Percentiles rank a stretch among this genome's conserved stretches.
Conservation (phyloP, 2,329 filamentous ascomycete species). For the Endothia cerciana region DNA sequence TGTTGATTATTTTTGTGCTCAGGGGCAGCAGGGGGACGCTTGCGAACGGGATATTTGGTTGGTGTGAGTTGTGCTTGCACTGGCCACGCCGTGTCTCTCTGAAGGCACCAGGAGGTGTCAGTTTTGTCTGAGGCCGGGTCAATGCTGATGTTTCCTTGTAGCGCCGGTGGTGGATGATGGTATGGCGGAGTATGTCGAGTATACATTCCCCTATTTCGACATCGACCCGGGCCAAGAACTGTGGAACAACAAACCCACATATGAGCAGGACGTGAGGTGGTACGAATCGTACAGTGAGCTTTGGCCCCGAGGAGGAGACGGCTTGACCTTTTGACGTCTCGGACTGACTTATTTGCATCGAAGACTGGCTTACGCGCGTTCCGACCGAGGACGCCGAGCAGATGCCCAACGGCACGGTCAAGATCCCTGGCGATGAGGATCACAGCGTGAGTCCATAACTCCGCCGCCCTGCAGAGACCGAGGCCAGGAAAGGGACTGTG, state of each 20-base stretch:
- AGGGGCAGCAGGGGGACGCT: background rate
- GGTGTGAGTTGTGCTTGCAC: conserved; percentile 8
- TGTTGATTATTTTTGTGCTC: conserved; percentile 13
- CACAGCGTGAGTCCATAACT: background rate
- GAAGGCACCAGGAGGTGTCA: background rate
- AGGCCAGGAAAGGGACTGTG: background rate
- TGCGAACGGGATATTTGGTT: conserved; percentile 19
- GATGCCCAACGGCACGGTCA: conserved; percentile 15
- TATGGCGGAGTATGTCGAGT: conserved; percentile 16
- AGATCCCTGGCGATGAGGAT: conserved; percentile 16
- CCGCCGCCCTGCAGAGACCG: background rate
- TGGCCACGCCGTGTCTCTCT: background rate
- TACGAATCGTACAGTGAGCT: conserved; percentile 19
- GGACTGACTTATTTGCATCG: background rate
- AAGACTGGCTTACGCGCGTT: conserved; percentile 17
- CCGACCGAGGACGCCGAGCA: conserved; percentile 13
- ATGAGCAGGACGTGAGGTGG: conserved; percentile 19
- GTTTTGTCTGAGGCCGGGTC: no score
- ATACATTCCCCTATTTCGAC: conserved; percentile 20
- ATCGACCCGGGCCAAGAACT: conserved; percentile 15
- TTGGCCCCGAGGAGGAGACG: no score
- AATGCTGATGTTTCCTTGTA: background rate
- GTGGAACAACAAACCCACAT: conserved; percentile 21
- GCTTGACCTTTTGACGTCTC: no score
- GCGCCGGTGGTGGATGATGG: conserved; percentile 16